A percentile compares a stretch with the other conserved stretches of the same genome.
These are phyloP conservation scores for Tephrocybe sp. DNA, from an alignment of 768 basidiomycete genomes.

Conservation along the genomic window DNA sequence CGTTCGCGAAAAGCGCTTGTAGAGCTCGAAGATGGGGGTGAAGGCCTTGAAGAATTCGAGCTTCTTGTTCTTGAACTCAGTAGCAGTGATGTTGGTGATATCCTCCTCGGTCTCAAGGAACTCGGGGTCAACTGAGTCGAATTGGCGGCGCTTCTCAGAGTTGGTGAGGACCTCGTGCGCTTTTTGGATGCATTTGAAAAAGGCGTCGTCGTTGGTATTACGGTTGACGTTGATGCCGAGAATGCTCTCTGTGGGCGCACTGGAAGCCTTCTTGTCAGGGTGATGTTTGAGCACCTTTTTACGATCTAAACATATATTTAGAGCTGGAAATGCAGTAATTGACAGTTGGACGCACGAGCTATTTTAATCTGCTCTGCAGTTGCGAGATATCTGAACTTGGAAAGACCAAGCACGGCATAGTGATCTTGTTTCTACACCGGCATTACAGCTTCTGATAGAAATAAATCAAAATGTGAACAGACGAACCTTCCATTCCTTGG, in stretches of 20 bases:
- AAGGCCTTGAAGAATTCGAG: conserved; percentile 72
- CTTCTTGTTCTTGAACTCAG: conserved; percentile 58
- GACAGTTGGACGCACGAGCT: conserved; percentile 65
- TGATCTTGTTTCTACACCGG: conserved; percentile 88
- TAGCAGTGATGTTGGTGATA: conserved; percentile 52
- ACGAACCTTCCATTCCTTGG: conserved; percentile 95
- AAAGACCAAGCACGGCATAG: conserved; percentile 94
- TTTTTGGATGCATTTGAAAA: conserved; percentile 99
- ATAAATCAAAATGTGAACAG: background rate
- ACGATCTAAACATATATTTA: conserved; percentile 57
- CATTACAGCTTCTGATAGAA: background rate
- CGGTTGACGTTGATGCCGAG: conserved; percentile 57
- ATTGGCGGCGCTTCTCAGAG: conserved; percentile 86
- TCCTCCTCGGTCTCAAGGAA: conserved; percentile 76
- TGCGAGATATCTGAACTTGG: conserved; percentile 83
- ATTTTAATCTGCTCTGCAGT: conserved; percentile 92
- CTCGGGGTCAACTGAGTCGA: conserved; percentile 91
- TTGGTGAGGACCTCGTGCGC: conserved; percentile 93
- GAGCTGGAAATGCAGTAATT: background rate
- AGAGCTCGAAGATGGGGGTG: conserved; percentile 82
- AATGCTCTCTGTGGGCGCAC: conserved; percentile 25
- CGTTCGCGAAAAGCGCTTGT: conserved; percentile 86
- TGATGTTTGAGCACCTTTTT: conserved; percentile 99
- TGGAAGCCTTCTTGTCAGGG: conserved; percentile 86
- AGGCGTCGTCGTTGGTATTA: conserved; percentile 93